A percentile compares a stretch with the other conserved stretches of the same genome.
These are phyloP conservation scores for Geotrichum aggregatum DNA, from an alignment of 1,139 yeast species.

Conservation along the genomic window DNA sequence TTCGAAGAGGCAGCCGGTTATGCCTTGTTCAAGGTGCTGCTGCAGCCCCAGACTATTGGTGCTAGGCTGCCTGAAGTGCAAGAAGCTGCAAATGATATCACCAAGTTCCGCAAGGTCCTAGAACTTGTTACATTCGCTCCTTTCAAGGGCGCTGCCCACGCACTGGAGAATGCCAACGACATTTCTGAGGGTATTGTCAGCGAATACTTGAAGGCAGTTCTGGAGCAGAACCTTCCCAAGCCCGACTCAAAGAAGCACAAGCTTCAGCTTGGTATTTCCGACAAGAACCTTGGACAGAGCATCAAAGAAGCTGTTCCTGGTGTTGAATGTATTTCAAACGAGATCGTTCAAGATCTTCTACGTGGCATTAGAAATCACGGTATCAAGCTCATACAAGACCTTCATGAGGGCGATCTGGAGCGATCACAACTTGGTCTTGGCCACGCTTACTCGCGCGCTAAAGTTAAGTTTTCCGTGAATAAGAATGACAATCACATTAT, in stretches of 20 bases:
- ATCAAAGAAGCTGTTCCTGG: conserved; percentile 85
- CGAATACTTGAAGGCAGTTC: conserved; percentile 81
- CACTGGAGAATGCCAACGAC: conserved; percentile 95
- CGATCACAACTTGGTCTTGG: conserved; percentile 98
- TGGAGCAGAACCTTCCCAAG: conserved; percentile 90
- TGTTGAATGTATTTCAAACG: conserved; percentile 86
- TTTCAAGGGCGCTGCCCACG: conserved; percentile 98
- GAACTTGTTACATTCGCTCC: conserved; percentile 96
- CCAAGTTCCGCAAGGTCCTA: conserved; percentile 84
- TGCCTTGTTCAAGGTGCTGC: conserved; percentile 88
- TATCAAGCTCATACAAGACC: conserved; percentile 79
- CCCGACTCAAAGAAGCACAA: conserved; percentile 60
- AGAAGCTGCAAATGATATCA: conserved; percentile 81
- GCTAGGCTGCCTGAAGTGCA: conserved; percentile 91
- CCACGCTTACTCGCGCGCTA: conserved; percentile 97
- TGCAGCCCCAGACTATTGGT: conserved; percentile 93
- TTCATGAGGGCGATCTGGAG: conserved; percentile 92
- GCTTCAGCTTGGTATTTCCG: conserved; percentile 79
- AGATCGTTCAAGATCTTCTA: conserved; percentile 87
- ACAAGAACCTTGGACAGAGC: conserved; percentile 93
- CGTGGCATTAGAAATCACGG: conserved; percentile 95
- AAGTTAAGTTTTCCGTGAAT: conserved; percentile 96
- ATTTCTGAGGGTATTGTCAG: conserved; percentile 95
- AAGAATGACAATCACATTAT: conserved; percentile 98
- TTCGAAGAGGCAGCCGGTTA: conserved; percentile 99